phyloP scores from a whole-genome alignment of 176 grass and related monocot genomes.

The Neostapfia colusana region DNA sequence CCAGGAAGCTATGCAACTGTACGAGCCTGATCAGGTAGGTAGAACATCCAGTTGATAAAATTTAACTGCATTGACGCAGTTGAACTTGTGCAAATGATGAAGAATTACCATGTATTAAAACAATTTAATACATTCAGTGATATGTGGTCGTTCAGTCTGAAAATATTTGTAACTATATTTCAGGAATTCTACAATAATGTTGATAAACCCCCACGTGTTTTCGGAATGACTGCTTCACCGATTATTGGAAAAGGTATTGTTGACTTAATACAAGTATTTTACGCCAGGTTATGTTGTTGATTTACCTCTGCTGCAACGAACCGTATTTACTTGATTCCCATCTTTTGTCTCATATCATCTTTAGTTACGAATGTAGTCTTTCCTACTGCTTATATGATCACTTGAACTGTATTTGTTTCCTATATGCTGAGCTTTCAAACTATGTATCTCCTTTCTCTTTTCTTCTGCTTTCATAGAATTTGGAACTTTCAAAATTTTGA shows the following conservation, averaged over 20 bases:
- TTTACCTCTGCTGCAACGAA: slow-evolving; percentile 15
- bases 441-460: background rate
- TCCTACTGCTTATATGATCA: background rate
- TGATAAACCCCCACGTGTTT: slow-evolving; percentile 68
- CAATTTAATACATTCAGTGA: slow-evolving; percentile 8
- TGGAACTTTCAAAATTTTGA: background rate
- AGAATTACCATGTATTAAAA: slow-evolving; percentile 19
- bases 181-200: slow-evolving; percentile 76
- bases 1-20: background rate
- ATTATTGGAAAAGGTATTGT: slow-evolving; percentile 89
- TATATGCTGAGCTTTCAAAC: background rate
- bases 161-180: slow-evolving; percentile 37
- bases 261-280: background rate
- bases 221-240: slow-evolving; percentile 97
- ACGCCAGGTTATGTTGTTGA: background rate
- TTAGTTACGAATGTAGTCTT: background rate
- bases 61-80: slow-evolving; percentile 17
- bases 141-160: slow-evolving; percentile 1
- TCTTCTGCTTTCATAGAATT: background rate
- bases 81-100: slow-evolving; percentile 6
- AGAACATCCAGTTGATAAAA: slow-evolving; percentile 28
- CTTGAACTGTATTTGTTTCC: slow-evolving; percentile 9
- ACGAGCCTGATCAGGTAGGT: slow-evolving; percentile 12
- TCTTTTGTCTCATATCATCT: slow-evolving; percentile 13
- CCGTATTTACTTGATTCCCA: slow-evolving; percentile 23